phyloP scores from a whole-genome alignment of 352 stramenopile species.

The Pythium dissimile region DNA sequence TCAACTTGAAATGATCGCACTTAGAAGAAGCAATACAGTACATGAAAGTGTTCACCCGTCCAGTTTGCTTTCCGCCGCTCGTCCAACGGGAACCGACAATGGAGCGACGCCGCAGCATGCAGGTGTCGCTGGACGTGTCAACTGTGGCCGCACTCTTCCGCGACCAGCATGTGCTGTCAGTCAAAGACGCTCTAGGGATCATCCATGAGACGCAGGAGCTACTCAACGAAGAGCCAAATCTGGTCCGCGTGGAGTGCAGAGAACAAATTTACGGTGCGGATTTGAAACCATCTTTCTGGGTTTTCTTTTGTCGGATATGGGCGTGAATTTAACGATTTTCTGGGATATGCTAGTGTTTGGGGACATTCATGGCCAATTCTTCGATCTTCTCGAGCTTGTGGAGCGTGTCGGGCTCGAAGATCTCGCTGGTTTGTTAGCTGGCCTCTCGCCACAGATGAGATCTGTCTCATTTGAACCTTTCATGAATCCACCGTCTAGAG shows the following conservation, averaged over 20 bases:
- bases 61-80: too few relatives aligned
- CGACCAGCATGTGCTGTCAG: constrained; percentile 47
- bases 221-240: constrained; percentile 57
- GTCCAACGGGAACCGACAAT: constrained; percentile 21
- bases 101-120: constrained; percentile 28
- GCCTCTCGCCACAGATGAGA: too few relatives aligned
- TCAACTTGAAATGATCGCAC: constrained; percentile 24
- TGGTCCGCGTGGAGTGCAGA: constrained; percentile 36
- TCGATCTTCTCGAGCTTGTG: constrained; percentile 82
- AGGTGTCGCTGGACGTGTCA: constrained; percentile 35
- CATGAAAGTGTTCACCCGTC: too few relatives aligned
- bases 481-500: too few relatives aligned
- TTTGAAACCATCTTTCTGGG: background rate
- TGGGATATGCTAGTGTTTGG: constrained; percentile 58
- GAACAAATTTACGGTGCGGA: constrained; percentile 30
- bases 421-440: constrained; percentile 38
- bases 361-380: constrained; percentile 90
- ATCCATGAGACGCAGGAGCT: constrained; percentile 67
- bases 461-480: too few relatives aligned
- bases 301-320: too few relatives aligned
- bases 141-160: constrained; percentile 52
- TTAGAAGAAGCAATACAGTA: constrained; percentile 12
- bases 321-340: constrained; percentile 11
- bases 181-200: constrained; percentile 52
- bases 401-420: constrained; percentile 37